A percentile compares a stretch with the other conserved stretches of the same genome.
phyloP scores from a whole-genome alignment of 2,329 filamentous ascomycete genomes.

The Claviceps sp. region DNA sequence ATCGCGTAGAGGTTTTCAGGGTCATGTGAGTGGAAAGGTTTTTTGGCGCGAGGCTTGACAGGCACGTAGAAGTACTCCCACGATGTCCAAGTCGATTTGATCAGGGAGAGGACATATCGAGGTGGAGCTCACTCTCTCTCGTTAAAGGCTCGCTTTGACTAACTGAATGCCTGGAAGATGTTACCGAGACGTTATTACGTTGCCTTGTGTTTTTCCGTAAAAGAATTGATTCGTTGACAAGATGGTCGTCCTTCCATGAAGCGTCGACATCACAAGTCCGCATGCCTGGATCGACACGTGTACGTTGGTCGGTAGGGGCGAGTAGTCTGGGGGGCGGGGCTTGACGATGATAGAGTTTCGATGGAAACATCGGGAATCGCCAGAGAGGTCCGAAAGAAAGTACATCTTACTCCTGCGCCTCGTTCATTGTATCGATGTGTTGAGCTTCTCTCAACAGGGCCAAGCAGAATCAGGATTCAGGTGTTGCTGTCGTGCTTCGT shows the following conservation, averaged over 20 bases:
- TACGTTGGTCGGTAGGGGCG: background rate
- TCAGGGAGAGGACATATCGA: too few relatives aligned
- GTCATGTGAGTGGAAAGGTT: too few relatives aligned
- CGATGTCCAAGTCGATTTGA: too few relatives aligned
- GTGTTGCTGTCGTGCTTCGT: slow-evolving; percentile 21
- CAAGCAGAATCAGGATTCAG: slow-evolving; percentile 19
- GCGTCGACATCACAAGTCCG: slow-evolving; percentile 3
- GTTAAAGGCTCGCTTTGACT: too few relatives aligned
- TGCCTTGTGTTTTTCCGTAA: slow-evolving; percentile 20
- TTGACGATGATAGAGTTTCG: slow-evolving; percentile 18
- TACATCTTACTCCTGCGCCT: slow-evolving; percentile 20
- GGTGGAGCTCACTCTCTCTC: too few relatives aligned
- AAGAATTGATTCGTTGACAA: slow-evolving; percentile 9
- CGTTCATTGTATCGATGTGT: slow-evolving; percentile 12
- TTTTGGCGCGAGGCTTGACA: too few relatives aligned
- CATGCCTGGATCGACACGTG: too few relatives aligned
- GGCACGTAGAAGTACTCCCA: too few relatives aligned
- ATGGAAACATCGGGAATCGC: slow-evolving; percentile 19
- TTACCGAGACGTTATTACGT: slow-evolving; percentile 16
- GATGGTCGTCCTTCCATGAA: too few relatives aligned
- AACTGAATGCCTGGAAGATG: slow-evolving; percentile 14
- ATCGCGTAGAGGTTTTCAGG: too few relatives aligned
- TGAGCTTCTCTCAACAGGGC: slow-evolving; percentile 14
- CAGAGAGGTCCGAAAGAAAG: slow-evolving; percentile 20
- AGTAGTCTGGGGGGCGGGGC: slow-evolving; percentile 19